phyloP scores from a whole-genome alignment of 352 stramenopile species.

The Pythium coloratum region DNA sequence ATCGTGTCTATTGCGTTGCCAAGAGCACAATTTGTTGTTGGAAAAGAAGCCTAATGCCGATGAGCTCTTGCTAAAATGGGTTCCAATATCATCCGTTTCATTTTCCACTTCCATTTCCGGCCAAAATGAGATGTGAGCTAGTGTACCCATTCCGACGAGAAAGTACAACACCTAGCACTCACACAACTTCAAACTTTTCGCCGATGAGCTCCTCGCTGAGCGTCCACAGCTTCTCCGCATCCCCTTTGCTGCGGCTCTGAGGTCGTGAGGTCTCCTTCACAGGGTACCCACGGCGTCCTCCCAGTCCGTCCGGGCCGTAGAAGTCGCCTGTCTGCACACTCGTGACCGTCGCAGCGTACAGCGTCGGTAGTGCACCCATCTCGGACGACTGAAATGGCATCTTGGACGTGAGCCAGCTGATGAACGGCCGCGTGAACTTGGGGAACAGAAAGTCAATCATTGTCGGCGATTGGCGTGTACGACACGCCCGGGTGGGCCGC shows the following conservation, averaged over 20 bases:
- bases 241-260: slow-evolving; percentile 17
- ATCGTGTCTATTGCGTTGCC: background rate
- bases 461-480: slow-evolving; percentile 24
- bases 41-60: background rate
- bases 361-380: slow-evolving; percentile 28
- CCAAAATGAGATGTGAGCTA: background rate
- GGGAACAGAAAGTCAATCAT: slow-evolving; percentile 23
- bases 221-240: slow-evolving; percentile 11
- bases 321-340: slow-evolving; percentile 27
- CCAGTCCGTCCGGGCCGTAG: slow-evolving; percentile 37
- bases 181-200: slow-evolving; percentile 4
- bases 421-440: slow-evolving; percentile 4
- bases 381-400: slow-evolving; percentile 28
- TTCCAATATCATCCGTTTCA: slow-evolving; percentile 12
- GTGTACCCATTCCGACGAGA: background rate
- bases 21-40: background rate
- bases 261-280: slow-evolving; percentile 16
- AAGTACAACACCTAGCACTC: background rate
- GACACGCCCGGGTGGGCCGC: slow-evolving; percentile 29
- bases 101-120: background rate
- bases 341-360: slow-evolving; percentile 31
- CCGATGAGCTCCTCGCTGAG: slow-evolving; percentile 16
- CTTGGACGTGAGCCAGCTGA: slow-evolving; percentile 10
- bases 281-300: slow-evolving; percentile 11
- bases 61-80: slow-evolving; percentile 7